phyloP scores from a whole-genome alignment of 2,329 filamentous ascomycete species.

The Sclerotinia glacialis region DNA sequence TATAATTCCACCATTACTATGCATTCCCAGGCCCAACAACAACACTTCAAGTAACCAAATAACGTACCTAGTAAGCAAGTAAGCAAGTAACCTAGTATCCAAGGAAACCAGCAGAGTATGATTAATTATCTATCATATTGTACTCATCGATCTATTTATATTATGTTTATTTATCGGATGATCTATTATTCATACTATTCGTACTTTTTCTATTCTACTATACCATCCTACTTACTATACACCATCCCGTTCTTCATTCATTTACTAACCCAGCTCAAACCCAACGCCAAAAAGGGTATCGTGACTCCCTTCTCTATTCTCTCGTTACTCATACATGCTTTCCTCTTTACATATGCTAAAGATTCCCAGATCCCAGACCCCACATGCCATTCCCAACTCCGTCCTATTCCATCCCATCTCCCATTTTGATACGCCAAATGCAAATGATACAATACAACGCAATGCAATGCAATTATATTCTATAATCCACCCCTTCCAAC shows the following conservation, averaged over 20 bases:
- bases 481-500: no score
- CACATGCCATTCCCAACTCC: not conserved
- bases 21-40: no score
- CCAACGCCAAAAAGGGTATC: constrained; percentile 12
- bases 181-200: not conserved
- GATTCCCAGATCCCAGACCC: not conserved
- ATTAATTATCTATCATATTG: no score
- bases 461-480: not conserved
- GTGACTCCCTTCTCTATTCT: not conserved
- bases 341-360: not conserved
- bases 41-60: no score
- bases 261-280: not conserved
- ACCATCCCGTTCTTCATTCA: not conserved
- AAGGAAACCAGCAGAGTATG: no score
- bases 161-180: no score
- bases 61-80: no score
- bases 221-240: not conserved
- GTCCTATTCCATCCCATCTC: not conserved
- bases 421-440: constrained; percentile 3
- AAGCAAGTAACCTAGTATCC: no score
- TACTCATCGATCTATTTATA: no score
- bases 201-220: not conserved
- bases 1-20: no score
- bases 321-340: no score
- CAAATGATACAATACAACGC: not conserved